phyloP scores from a whole-genome alignment of 352 stramenopile species.

The Globisporangium sylvaticum region DNA sequence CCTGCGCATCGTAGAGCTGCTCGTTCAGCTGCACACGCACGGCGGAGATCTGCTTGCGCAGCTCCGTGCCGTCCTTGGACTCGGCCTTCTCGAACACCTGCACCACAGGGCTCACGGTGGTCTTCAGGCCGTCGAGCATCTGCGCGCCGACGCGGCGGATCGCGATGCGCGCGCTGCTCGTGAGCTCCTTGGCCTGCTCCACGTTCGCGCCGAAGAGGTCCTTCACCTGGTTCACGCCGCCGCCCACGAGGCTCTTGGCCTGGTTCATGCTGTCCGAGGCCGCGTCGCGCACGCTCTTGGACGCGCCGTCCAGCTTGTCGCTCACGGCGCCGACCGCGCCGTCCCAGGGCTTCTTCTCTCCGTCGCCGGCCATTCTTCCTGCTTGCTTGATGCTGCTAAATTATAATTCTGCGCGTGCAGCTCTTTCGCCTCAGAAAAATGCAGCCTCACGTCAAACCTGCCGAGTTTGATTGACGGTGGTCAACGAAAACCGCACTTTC shows the following conservation, averaged over 20 bases:
- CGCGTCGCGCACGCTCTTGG: conserved; percentile 43
- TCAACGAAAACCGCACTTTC: background rate
- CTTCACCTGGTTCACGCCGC: conserved; percentile 41
- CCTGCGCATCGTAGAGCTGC: conserved; percentile 55
- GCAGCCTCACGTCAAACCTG: background rate
- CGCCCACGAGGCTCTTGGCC: conserved; percentile 34
- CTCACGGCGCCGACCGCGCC: conserved; percentile 32
- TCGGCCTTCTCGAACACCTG: conserved; percentile 65
- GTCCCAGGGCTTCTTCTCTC: conserved; percentile 67
- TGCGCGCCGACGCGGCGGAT: conserved; percentile 34
- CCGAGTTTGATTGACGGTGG: background rate
- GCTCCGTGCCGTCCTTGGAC: conserved; percentile 51
- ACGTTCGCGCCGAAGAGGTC: conserved; percentile 35
- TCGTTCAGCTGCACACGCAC: conserved; percentile 52
- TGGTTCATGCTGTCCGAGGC: conserved; percentile 33
- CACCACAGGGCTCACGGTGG: conserved; percentile 41
- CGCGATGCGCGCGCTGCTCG: conserved; percentile 46
- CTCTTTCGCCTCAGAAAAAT: no score
- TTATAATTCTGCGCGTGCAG: background rate
- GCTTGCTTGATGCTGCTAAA: background rate
- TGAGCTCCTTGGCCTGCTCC: conserved; percentile 59
- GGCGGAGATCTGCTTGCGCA: conserved; percentile 54
- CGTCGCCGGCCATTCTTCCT: conserved; percentile 16
- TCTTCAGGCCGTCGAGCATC: conserved; percentile 35
- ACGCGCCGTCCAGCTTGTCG: conserved; percentile 47